Evolutionary conservation across 2,329 filamentous ascomycete genomes (phyloP).

Genomic region (Aspergillus intermedius): DNA sequence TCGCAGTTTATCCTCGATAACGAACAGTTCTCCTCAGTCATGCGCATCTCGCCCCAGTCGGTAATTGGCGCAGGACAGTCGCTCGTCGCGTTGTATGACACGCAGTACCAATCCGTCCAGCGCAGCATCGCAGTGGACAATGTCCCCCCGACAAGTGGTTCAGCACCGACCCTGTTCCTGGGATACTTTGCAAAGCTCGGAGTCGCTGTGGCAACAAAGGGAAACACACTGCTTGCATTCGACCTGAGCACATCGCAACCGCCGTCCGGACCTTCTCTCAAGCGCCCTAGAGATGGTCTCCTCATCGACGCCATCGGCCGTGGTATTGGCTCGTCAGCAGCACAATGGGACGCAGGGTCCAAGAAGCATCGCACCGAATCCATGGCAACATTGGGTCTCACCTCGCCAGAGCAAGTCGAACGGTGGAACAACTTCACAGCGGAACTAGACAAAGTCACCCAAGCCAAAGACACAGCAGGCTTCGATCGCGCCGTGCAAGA

Average conservation of each 20-base stretch:
- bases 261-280: conserved; percentile 25
- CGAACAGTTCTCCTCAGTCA: conserved; percentile 34
- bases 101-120: conserved; percentile 42
- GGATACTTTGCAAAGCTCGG: conserved; percentile 40
- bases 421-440: conserved; percentile 30
- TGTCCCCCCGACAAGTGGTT: conserved; percentile 19
- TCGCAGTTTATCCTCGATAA: conserved; percentile 33
- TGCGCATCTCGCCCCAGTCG: conserved; percentile 38
- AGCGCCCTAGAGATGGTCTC: conserved; percentile 34
- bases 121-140: conserved; percentile 32
- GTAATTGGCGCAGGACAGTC: conserved; percentile 37
- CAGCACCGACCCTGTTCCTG: conserved; percentile 29
- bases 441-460: conserved; percentile 21
- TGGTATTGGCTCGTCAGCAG: conserved; percentile 30
- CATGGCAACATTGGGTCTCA: conserved; percentile 26
- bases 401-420: conserved; percentile 23
- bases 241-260: conserved; percentile 33
- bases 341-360: conserved; percentile 22
- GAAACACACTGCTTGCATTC: conserved; percentile 38
- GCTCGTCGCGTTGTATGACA: conserved; percentile 40
- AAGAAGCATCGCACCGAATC: conserved; percentile 26
- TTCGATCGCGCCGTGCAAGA: conserved; percentile 31
- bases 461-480: conserved; percentile 19
- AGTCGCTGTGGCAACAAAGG: conserved; percentile 36
- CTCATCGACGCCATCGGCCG: conserved; percentile 39